Evolutionary conservation across 108 stramenopile genomes (phyloP), one percentile per base, ranked within the genome.

Genomic region (Fragilaria crotonensis): DNA sequence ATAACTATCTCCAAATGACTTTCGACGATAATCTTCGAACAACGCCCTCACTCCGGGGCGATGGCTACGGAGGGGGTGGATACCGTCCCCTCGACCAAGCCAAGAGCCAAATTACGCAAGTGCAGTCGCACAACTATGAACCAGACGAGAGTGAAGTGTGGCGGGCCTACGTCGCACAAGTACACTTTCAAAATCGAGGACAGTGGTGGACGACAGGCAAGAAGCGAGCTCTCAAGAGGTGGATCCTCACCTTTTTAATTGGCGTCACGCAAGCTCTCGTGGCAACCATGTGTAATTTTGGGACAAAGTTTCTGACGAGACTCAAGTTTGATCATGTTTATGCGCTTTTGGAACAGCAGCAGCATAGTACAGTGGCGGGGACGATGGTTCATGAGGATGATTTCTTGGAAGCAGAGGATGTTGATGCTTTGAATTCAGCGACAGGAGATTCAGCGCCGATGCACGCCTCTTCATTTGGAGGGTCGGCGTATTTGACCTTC

Each of bases 201-300:
- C 89, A 90, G 45, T 90, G 93, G 93, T 94, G 93, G 93, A 94
- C 93, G 7, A 89, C 93, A 2, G 78, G 80, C 5, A 90, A 88
- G 58, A 78, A 79, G 44, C 70, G 85, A 3, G 67, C 87, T 22
- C 44, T 94, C 4, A 88, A 88, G 54, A 63, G 83, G 29, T 94
- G 93, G 93, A 66, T 75, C 32, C 52, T 94, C 47, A 94, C 93
- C 23, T 72, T 94, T 30, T 18, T 80, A 25, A 81, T 94, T 31
- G 93, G 93, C 7, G 83, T 90, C 45, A 60, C 82, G 7, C 87
- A 90, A 59, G 93, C 81, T 4, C 23, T 82, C 7, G 79, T 90
- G 52, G 93, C 88, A 0, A 67, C 68, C 11, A 45, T 63, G 3
- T 89, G 85, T 68, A 94, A 90, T 48, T 60, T 83, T 53, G 57